Percentiles rank a stretch among this genome's conserved stretches.
Conservation (phyloP, 495 filamentous ascomycete species). For the Elasticomyces elasticus region DNA sequence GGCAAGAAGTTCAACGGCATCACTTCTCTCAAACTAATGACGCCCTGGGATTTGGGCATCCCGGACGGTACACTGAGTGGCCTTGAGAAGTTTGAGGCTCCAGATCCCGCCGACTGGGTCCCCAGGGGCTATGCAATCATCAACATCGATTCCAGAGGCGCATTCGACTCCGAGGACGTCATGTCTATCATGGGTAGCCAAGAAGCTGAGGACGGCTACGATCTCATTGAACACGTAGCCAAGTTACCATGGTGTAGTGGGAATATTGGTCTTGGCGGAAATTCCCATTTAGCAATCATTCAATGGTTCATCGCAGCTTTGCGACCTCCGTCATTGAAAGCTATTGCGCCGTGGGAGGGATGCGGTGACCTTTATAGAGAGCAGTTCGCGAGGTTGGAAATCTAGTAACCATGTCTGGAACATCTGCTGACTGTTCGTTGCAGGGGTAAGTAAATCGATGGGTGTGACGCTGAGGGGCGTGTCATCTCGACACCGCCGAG, state of each 20-base stretch:
- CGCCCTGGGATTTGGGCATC: constrained; percentile 15
- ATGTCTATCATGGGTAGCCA: constrained; percentile 37
- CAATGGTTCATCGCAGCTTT: constrained; percentile 20
- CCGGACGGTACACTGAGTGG: constrained; percentile 6
- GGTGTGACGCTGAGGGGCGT: too few relatives aligned
- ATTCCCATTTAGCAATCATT: constrained; percentile 31
- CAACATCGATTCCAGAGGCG: constrained; percentile 37
- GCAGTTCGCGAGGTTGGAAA: constrained; percentile 29
- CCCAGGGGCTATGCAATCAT: constrained; percentile 38
- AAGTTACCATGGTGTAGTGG: constrained; percentile 39
- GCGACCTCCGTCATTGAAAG: constrained; percentile 6
- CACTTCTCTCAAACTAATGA: constrained; percentile 9
- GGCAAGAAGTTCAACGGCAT: constrained; percentile 27
- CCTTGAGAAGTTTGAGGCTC: constrained; percentile 38
- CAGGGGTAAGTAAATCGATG: too few relatives aligned
- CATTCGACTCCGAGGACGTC: constrained; percentile 33
- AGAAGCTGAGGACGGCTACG: constrained; percentile 38
- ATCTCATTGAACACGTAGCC: constrained; percentile 37
- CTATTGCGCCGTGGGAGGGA: constrained; percentile 13
- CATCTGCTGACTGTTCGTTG: too few relatives aligned
- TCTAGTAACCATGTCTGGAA: too few relatives aligned
- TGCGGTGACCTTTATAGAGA: constrained; percentile 23
- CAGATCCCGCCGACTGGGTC: constrained; percentile 37
- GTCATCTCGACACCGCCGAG: too few relatives aligned
- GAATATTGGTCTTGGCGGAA: constrained; percentile 37